Conservation (phyloP, 78 protist genomes). For the slime mould (Dictyostelium discoideum) region DNA sequence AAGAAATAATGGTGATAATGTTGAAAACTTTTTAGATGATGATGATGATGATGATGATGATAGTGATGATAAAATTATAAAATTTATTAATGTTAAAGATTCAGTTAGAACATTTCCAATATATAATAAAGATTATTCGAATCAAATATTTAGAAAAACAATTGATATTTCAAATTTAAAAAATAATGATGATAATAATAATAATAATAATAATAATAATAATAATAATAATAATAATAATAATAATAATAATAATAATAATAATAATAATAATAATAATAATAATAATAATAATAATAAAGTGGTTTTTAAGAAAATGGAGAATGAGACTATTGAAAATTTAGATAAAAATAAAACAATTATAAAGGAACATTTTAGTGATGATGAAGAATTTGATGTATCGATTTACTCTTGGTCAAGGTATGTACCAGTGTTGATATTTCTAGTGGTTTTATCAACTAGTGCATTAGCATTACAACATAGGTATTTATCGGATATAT, state of each 20-base stretch:
- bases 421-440: conserved; percentile 19
- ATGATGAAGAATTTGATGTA: conserved; percentile 2
- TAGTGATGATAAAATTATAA: not conserved
- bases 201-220: too few relatives aligned
- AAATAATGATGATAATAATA: not conserved
- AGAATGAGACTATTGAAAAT: not conserved
- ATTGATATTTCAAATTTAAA: not conserved
- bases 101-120: not conserved
- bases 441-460: conserved; percentile 21
- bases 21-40: not conserved
- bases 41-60: not conserved
- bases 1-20: not conserved
- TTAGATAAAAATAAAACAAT: not conserved
- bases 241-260: too few relatives aligned
- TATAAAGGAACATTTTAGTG: not conserved
- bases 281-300: too few relatives aligned
- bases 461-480: conserved; percentile 30
- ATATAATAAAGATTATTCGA: not conserved
- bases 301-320: not conserved
- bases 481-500: not conserved
- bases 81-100: not conserved
- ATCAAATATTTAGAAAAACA: not conserved
- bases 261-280: too few relatives aligned
- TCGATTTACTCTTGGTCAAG: not conserved
- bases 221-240: too few relatives aligned